Evolutionary conservation across 139 green algal species (phyloP).

Genomic region (Micractinium conductrix): DNA sequence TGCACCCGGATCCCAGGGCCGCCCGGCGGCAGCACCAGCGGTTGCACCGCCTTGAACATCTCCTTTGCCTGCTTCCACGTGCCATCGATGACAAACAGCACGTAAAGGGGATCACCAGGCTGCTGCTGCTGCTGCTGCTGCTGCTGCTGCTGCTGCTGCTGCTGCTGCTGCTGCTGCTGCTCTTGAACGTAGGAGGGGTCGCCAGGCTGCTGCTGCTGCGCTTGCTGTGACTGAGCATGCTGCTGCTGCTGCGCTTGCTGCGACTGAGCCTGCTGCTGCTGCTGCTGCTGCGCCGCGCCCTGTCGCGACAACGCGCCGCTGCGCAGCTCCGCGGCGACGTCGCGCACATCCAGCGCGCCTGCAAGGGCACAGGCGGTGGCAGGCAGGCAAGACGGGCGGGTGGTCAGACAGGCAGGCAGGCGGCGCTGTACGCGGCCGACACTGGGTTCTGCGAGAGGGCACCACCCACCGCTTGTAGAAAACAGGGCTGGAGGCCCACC

Average conservation of each 20-base stretch:
- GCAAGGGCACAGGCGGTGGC: no score
- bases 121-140: background rate
- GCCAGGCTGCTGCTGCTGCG: background rate
- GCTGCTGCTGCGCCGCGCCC: background rate
- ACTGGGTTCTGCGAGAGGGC: no score
- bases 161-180: background rate
- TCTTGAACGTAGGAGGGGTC: no score
- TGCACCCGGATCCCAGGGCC: slow-evolving; percentile 12
- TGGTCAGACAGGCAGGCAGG: no score
- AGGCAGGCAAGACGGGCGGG: no score
- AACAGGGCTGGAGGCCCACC: no score
- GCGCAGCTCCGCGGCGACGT: slow-evolving; percentile 1
- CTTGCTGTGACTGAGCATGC: background rate
- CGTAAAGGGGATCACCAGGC: background rate
- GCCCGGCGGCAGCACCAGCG: background rate
- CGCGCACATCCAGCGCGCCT: background rate
- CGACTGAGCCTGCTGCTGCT: background rate
- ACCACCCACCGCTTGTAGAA: no score
- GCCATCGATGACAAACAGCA: slow-evolving; percentile 17
- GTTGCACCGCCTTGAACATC: slow-evolving; percentile 2
- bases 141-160: background rate
- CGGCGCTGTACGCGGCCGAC: no score
- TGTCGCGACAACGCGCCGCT: no score
- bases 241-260: background rate
- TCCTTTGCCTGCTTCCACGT: slow-evolving; percentile 33